Percentiles rank a stretch among this genome's conserved stretches.
Conservation (phyloP, 2,329 filamentous ascomycete genomes). For the Hypoxylon sp. region DNA sequence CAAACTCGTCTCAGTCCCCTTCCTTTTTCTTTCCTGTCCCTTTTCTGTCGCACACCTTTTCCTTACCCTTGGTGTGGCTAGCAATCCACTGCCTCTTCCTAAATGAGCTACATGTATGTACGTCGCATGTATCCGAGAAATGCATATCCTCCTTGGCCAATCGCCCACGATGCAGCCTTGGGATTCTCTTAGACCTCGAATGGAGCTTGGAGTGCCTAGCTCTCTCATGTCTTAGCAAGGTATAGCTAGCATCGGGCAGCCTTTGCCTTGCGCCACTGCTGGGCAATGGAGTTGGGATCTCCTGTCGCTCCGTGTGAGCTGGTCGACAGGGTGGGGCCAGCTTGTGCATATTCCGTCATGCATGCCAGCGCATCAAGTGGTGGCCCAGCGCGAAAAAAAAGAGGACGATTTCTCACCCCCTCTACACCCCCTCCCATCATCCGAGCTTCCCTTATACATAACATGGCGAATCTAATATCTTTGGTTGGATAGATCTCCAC, state of each 20-base stretch:
- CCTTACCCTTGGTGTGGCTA: conserved; percentile 37
- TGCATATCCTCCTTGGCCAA: conserved; percentile 42
- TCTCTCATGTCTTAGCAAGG: conserved; percentile 35
- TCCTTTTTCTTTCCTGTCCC: conserved; percentile 45
- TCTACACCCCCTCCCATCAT: conserved; percentile 47
- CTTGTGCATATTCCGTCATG: conserved; percentile 67
- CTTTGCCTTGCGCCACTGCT: conserved; percentile 48
- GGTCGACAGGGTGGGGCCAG: conserved; percentile 55
- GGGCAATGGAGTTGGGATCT: conserved; percentile 44
- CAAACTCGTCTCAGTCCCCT: conserved; percentile 47
- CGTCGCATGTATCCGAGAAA: conserved; percentile 42
- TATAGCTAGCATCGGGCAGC: conserved; percentile 41
- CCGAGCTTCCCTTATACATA: conserved; percentile 51
- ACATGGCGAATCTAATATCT: conserved; percentile 51
- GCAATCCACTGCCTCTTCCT: conserved; percentile 42
- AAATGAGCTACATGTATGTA: conserved; percentile 43
- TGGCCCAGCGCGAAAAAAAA: conserved; percentile 54
- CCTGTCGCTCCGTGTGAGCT: conserved; percentile 50
- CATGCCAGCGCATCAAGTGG: conserved; percentile 65
- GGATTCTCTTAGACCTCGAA: conserved; percentile 34
- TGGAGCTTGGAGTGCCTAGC: conserved; percentile 39
- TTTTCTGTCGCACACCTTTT: conserved; percentile 46
- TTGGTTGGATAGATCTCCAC: conserved; percentile 55
- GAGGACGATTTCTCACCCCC: conserved; percentile 46
- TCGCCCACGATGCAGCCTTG: conserved; percentile 42